Percentiles rank a stretch among this genome's conserved stretches.
Conservation (phyloP, 1,139 yeast species). For the Ogataea hybrid region DNA sequence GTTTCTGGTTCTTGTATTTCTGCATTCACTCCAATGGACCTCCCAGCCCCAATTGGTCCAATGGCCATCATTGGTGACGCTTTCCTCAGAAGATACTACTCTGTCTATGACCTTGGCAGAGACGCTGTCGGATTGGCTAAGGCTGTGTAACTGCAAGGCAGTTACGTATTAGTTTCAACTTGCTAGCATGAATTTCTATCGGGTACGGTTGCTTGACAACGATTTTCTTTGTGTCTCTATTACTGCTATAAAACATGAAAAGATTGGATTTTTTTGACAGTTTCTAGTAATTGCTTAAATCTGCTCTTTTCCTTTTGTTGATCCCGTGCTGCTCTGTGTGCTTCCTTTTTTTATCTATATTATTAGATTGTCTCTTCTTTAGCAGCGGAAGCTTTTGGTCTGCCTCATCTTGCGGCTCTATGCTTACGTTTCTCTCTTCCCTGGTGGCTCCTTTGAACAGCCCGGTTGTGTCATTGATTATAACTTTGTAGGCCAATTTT, state of each 20-base stretch:
- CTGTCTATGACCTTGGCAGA: conserved; percentile 85
- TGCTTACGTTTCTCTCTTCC: conserved; percentile 10
- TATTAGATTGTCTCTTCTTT: conserved; percentile 8
- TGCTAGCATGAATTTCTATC: conserved; percentile 6
- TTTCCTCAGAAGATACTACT: conserved; percentile 91
- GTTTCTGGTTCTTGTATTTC: conserved; percentile 93
- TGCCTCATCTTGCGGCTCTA: conserved; percentile 22
- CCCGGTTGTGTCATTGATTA: conserved; percentile 56
- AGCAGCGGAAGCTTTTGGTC: conserved; percentile 12
- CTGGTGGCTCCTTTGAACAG: conserved; percentile 38
- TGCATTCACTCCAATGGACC: conserved; percentile 94
- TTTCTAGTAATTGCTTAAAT: conserved; percentile 13
- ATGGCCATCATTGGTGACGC: conserved; percentile 96
- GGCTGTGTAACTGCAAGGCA: conserved; percentile 41
- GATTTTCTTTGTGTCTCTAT: conserved; percentile 10
- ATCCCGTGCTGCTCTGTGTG: conserved; percentile 4
- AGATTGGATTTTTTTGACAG: background rate
- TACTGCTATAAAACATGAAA: conserved; percentile 8
- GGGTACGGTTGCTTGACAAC: conserved; percentile 1
- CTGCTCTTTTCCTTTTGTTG: conserved; percentile 19
- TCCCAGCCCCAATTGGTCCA: conserved; percentile 96
- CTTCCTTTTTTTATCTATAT: conserved; percentile 9
- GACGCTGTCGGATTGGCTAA: conserved; percentile 92
- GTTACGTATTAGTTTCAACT: background rate
- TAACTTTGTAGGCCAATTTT: conserved; percentile 50